phyloP scores from a whole-genome alignment of 2,329 filamentous ascomycete species.

The Clarireedia hainanense region DNA sequence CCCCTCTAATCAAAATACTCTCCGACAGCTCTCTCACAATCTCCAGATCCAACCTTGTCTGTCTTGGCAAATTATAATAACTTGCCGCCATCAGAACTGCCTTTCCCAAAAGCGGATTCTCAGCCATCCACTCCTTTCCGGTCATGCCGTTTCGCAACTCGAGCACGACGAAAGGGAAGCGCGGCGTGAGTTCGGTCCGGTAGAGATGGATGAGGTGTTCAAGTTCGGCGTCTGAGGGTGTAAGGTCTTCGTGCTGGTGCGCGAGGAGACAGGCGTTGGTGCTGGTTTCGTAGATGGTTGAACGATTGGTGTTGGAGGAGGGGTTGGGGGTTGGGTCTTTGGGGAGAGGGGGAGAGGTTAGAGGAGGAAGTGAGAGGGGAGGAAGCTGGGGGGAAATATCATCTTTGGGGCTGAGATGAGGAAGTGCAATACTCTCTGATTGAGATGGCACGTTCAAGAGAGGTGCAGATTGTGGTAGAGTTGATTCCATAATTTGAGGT shows the following conservation, averaged over 20 bases:
- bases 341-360: not conserved
- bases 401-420: no score
- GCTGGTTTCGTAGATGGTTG: not conserved
- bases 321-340: not conserved
- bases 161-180: slow-evolving; percentile 2
- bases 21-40: slow-evolving; percentile 2
- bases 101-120: slow-evolving; percentile 1
- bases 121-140: not conserved
- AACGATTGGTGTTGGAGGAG: not conserved
- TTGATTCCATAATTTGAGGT: no score
- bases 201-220: not conserved
- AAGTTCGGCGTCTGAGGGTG: not conserved
- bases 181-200: not conserved
- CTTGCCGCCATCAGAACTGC: slow-evolving; percentile 4
- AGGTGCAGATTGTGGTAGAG: no score
- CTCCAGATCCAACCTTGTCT: not conserved
- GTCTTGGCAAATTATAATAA: slow-evolving; percentile 4
- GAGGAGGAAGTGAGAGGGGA: not conserved
- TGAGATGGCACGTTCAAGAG: no score
- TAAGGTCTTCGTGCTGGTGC: not conserved
- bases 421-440: no score
- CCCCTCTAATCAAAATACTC: not conserved
- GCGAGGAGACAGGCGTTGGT: slow-evolving; percentile 1
- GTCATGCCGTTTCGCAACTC: not conserved
- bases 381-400: not conserved